Evolutionary conservation across 345 rosid species (phyloP), one percentile per base, ranked within the genome.

Genomic region (Trapa incisa): DNA sequence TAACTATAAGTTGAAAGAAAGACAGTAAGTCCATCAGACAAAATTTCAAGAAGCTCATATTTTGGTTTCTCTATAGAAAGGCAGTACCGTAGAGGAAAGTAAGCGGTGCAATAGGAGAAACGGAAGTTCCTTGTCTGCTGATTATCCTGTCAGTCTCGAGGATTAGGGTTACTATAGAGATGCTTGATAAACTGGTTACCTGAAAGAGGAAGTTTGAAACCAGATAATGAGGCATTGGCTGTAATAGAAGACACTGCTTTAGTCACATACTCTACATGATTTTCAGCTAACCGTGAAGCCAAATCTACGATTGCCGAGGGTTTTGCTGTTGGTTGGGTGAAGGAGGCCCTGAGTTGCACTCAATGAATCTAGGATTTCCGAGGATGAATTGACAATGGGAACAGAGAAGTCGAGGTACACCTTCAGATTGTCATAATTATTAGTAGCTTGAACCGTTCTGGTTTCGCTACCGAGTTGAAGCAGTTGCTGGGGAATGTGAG

Each of bases 361-460:
- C 29, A 93, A 72, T 70, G 80, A 78, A 66, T 71, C 77, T 60
- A 81, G 79, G 77, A 93, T 74, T 66, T 93, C 84, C 2, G 75
- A 62, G 6, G 97, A 83, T 58, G 97, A 82, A 71, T 90, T 93
- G 47, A 84, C 75, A 74, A 93, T 68, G n/a, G 96, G 88, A 73
- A 76, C 72, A 4, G 98, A 87, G 77, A 93, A 93, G 80, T 90
- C 88, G 74, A 93, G 71, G 70, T 77, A 88, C 75, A 85, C 78
- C 79, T 85, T 88, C 45, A 93, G 73, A 67, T 88, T 80, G 64
- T 78, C 67, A 61, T 77, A 39, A 47, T 81, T 70, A 74, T 86
- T 90, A 57, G 97, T 93, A 80, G 97, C 96, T 80, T 82, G 89
- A 65, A 90, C 96, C 0, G 81, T 84, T 76, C 98, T 87, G 11